Evolutionary conservation across 164 flowering plant genomes (phyloP), one percentile per base, ranked within the genome.

Genomic region (Chimonanthus praecox): DNA sequence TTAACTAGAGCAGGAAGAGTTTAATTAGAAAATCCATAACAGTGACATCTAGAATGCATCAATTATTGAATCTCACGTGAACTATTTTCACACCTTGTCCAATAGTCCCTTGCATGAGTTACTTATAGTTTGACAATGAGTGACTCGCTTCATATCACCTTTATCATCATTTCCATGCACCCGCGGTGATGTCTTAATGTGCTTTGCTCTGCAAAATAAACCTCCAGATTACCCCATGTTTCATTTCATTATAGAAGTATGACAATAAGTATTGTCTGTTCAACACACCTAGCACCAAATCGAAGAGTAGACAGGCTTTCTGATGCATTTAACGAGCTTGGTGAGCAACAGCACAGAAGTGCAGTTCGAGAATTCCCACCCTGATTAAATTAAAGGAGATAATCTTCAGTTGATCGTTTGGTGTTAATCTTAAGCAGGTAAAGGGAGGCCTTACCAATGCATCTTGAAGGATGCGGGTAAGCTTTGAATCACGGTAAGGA

Each of bases 401-500:
- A 11, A 13, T 43, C 47, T 15, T 33, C 33, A 2, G 46, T 13
- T 54, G 46, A 47, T 46, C 0, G 20, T 18, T 54, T 49, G 5
- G 47, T 49, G 46, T 6, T n/a, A 54, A 54, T 33, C 33, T 33
- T 33, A 33, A 33, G 2, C 10, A 46, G 51, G 58, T 50, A 51
- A 58, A 58, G 58, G 67, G 44, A 54, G 62, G 68, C 82, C 89
- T 83, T 48, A 90, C 97, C 79, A 90, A 85, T 71, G 96, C 83
- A 84, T 92, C 97, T 77, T 89, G 92, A 4, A 94, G 84, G 77
- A 94, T 85, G 64, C 96, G 89, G 69, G 94, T 89, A 21, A 92
- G 90, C 84, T 94, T 92, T 47, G 94, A 90, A 83, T 94, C 97
- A 67, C 94, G 92, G 78, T 79, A 94, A 3, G 98, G 97, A 70